These are phyloP conservation scores for Penicilliopsis zonata DNA, from an alignment of 495 filamentous ascomycete species.

Conservation along the genomic window DNA sequence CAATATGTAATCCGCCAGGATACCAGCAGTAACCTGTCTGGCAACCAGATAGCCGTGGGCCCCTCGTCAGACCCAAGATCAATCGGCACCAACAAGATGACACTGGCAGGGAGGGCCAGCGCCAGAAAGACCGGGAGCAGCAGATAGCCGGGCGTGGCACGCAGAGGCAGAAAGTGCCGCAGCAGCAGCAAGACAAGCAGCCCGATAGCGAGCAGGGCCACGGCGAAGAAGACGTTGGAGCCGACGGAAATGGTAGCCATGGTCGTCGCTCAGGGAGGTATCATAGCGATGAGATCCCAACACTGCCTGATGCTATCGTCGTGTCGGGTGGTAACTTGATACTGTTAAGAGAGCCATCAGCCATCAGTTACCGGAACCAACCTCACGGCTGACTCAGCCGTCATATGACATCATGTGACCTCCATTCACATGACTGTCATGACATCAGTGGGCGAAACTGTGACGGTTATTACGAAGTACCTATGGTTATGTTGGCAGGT, in stretches of 20 bases:
- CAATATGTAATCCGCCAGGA: conserved; percentile 92
- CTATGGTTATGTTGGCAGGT: too few species aligned
- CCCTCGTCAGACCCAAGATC: conserved; percentile 76
- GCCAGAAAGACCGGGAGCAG: conserved; percentile 87
- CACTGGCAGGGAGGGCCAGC: conserved; percentile 80
- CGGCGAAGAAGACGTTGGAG: conserved; percentile 61
- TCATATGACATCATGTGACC: too few species aligned
- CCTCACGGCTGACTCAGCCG: too few species aligned
- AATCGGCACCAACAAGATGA: conserved; percentile 91
- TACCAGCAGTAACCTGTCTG: conserved; percentile 59
- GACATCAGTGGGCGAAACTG: too few species aligned
- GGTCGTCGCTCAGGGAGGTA: too few species aligned
- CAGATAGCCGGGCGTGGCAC: conserved; percentile 83
- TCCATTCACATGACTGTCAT: too few species aligned
- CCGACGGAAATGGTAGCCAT: conserved; percentile 35
- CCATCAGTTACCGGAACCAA: too few species aligned
- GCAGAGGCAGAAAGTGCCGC: conserved; percentile 79
- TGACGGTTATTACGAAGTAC: too few species aligned
- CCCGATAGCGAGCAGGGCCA: conserved; percentile 61
- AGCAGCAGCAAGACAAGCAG: conserved; percentile 68
- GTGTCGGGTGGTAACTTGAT: too few species aligned
- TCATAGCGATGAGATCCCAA: too few species aligned
- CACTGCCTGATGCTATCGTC: too few species aligned
- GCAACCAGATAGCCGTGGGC: conserved; percentile 54
- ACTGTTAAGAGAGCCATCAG: too few species aligned